Base-by-base conservation (phyloP, 1,284 basidiomycete genomes). In the Boletus austroedulis region DNA sequence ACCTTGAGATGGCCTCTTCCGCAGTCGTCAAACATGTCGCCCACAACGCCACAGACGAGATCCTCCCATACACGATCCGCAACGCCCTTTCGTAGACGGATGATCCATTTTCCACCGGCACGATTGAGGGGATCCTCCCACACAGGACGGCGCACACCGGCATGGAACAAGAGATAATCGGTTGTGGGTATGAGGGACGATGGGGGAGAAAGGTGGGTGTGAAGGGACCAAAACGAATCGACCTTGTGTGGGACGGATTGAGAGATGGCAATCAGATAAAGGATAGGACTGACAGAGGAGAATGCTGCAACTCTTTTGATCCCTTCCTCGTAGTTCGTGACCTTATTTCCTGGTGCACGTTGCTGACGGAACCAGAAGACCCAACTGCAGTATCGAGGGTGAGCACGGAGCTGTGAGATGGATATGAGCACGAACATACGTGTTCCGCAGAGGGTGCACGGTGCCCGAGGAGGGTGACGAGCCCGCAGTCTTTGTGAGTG, bases 121-220 rank as follows among this genome's bases (percentile, higher is more conserved):
- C 88, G 76, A 73, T 95, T 95, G 56, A 92, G 78, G 3, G 91
- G 90, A 73, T 94, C 93, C 72, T 95, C 92, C 92, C 93, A 95
- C 10, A 94, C 89, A 2, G 93, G 92, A 57, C 92, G 81, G 32
- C 85, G 85, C 54, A 95, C 79, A 49, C 87, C 88, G 4, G 84
- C 78, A 68, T 93, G 92, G 76, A 95, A 95, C 60, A 95, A 81
- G 50, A 94, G 83, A 63, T 91, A 91, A 73, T 93, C 90, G 8
- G 90, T 92, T 5, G 90, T 92, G 21, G 91, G 89, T 24, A 82
- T 77, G 29, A 92, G 79, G 10, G 79, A 77, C 4, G 88, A 90
- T 0, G 90, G 91, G 5, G 87, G 82, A 29, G 86, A 79, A 29
- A 93, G 81, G 69, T 92, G 91, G 10, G 90, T 89, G 80, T 88